These are phyloP conservation scores for Hypoxylon lienhwacheense DNA, from an alignment of 495 filamentous ascomycete genomes.

Conservation along the genomic window DNA sequence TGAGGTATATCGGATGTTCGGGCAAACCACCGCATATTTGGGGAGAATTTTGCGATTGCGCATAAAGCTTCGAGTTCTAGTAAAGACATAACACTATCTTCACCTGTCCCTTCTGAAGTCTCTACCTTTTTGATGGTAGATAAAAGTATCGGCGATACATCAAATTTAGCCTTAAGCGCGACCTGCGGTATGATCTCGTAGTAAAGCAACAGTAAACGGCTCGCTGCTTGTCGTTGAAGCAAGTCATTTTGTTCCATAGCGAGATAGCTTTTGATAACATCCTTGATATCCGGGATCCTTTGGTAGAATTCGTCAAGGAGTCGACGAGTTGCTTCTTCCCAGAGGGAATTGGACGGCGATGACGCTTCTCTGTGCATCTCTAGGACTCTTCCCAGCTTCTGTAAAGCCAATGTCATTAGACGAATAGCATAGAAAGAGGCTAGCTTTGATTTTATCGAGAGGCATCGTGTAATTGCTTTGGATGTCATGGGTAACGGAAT, in stretches of 20 bases:
- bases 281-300: constrained; percentile 75
- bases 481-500: constrained; percentile 80
- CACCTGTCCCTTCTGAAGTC: constrained; percentile 18
- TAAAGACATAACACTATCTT: constrained; percentile 56
- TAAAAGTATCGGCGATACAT: constrained; percentile 75
- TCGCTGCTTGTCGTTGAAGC: constrained; percentile 75
- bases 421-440: constrained; percentile 81
- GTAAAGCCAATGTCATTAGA: constrained; percentile 73
- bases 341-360: constrained; percentile 50
- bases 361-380: constrained; percentile 55
- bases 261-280: constrained; percentile 69
- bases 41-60: constrained; percentile 72
- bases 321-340: constrained; percentile 65
- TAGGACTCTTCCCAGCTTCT: constrained; percentile 69
- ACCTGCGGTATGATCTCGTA: constrained; percentile 80
- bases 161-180: constrained; percentile 80
- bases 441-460: constrained; percentile 72
- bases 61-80: constrained; percentile 76
- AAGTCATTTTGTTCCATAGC: constrained; percentile 66
- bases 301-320: constrained; percentile 74
- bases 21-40: constrained; percentile 78
- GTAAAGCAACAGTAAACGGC: constrained; percentile 72
- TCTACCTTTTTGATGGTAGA: constrained; percentile 54
- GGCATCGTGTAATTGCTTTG: constrained; percentile 72
- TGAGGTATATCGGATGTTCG: constrained; percentile 51